These are phyloP conservation scores for Quercus engelmannii DNA, from an alignment of 306 rosid species.

Conservation along the genomic window DNA sequence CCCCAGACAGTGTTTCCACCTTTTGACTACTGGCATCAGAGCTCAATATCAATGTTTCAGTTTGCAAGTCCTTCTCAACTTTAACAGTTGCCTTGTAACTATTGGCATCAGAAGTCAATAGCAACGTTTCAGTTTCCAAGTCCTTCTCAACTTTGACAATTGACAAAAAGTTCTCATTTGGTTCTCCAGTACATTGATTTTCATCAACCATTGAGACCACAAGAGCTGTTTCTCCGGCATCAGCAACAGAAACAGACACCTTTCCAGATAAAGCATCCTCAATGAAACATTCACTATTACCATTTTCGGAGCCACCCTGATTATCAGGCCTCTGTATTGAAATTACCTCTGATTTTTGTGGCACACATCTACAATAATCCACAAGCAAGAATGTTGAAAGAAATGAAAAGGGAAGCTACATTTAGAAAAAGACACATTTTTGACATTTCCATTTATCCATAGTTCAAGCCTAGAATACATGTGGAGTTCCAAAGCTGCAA, in stretches of 20 bases:
- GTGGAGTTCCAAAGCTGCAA: background rate
- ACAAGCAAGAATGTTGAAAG: slow-evolving; percentile 21
- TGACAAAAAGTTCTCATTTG: slow-evolving; percentile 36
- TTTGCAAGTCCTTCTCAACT: slow-evolving; percentile 42
- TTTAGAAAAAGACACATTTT: slow-evolving; percentile 19
- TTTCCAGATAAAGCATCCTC: slow-evolving; percentile 55
- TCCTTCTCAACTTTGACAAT: slow-evolving; percentile 45
- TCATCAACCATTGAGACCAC: slow-evolving; percentile 82
- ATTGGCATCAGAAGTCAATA: slow-evolving; percentile 33
- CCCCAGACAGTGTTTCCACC: slow-evolving; percentile 14
- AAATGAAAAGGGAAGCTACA: slow-evolving; percentile 20
- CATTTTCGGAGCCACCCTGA: slow-evolving; percentile 33
- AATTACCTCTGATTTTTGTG: slow-evolving; percentile 39
- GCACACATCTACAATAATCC: slow-evolving; percentile 62
- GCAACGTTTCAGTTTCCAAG: slow-evolving; percentile 40
- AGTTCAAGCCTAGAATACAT: background rate
- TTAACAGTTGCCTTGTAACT: slow-evolving; percentile 40
- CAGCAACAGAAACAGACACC: slow-evolving; percentile 83
- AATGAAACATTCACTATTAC: slow-evolving; percentile 30
- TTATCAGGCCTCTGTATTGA: slow-evolving; percentile 29
- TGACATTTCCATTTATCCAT: background rate
- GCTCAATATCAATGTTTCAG: slow-evolving; percentile 41
- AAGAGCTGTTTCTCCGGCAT: slow-evolving; percentile 89
- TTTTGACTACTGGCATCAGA: slow-evolving; percentile 39
- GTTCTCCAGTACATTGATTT: slow-evolving; percentile 36